Evolutionary conservation across 768 basidiomycete species (phyloP), one percentile per base, ranked within the genome.

Genomic region (Hericium rajendrae): DNA sequence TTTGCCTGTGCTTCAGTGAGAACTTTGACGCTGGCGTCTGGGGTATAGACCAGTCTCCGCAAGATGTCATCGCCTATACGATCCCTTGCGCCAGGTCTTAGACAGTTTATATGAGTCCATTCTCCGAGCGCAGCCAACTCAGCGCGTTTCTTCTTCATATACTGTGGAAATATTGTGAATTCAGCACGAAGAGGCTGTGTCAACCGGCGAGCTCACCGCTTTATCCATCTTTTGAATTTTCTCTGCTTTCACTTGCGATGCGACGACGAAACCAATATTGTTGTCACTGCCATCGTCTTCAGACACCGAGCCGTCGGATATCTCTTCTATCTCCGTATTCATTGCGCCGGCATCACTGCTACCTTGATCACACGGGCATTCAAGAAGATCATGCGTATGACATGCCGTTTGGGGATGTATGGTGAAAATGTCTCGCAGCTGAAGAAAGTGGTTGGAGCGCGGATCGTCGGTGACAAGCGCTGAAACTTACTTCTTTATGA

Each of bases 391-490:
- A 64, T 98, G 95, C 1, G 94, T 98, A 59, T 94, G 88, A 72
- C 91, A 94, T 8, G 76, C 72, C 0, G 92, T 94, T 55, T 84
- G 74, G 0, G 77, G 73, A 70, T 94, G 83, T 48, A 97, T 76
- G n/a, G 84, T 85, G 72, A 97, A 98, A 61, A 98, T 90, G 68
- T 94, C 92, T 39, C 86, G 85, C 46, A 98, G 81, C 89, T 98
- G 40, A 48, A 28, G 43, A 56, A 38, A 60, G 15, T 26, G 53
- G 54, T 60, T 48, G 24, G 37, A 40, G 58, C 59, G 41, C 51
- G 11, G 15, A 18, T 53, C 59, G 32, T 32, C 55, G 59, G 52
- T 32, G 38, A 32, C 41, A 57, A 32, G 32, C 32, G 28, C 57
- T 41, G 58, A 37, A 32, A 72, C 83, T 61, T 57, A 94, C 92